Conservation (phyloP, 768 basidiomycete species). For the Tricholoma bakamatsutake region DNA sequence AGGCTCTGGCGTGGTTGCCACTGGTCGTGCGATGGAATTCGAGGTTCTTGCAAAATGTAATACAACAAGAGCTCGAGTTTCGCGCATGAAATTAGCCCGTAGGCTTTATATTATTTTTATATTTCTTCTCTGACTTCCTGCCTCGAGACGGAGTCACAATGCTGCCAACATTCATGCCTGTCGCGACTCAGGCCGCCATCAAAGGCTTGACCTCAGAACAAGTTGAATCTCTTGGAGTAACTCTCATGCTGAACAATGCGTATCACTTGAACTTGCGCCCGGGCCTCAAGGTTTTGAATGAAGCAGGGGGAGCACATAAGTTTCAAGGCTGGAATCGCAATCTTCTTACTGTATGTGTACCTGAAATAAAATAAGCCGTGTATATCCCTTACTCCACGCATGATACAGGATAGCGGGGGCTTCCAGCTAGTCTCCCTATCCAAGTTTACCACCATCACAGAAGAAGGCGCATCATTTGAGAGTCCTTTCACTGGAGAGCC, state of each 20-base stretch:
- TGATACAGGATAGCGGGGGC: constrained; percentile 73
- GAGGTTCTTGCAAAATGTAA: constrained; percentile 76
- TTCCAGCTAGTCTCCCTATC: constrained; percentile 83
- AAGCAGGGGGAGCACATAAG: constrained; percentile 80
- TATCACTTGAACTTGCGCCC: constrained; percentile 89
- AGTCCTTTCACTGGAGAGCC: constrained; percentile 85
- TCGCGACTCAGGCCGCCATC: constrained; percentile 88
- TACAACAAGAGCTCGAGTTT: constrained; percentile 79
- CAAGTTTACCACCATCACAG: constrained; percentile 82
- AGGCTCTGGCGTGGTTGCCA: too few relatives aligned
- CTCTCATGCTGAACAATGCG: constrained; percentile 84
- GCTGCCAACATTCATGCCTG: constrained; percentile 91
- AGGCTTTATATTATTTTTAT: constrained; percentile 22
- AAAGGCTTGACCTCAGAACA: constrained; percentile 88
- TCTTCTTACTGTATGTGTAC: constrained; percentile 63
- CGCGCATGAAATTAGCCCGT: constrained; percentile 82
- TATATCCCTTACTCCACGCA: neutral
- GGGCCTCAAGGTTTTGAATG: constrained; percentile 64
- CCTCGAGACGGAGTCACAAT: constrained; percentile 69
- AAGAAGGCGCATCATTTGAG: constrained; percentile 81
- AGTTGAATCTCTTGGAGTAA: constrained; percentile 74
- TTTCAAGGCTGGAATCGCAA: constrained; percentile 89
- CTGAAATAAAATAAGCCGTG: neutral
- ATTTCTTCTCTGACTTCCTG: constrained; percentile 1
- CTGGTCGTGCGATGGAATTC: constrained; percentile 65